phyloP scores from a whole-genome alignment of 805 yeast genomes.

The Pichia ethanolica region DNA sequence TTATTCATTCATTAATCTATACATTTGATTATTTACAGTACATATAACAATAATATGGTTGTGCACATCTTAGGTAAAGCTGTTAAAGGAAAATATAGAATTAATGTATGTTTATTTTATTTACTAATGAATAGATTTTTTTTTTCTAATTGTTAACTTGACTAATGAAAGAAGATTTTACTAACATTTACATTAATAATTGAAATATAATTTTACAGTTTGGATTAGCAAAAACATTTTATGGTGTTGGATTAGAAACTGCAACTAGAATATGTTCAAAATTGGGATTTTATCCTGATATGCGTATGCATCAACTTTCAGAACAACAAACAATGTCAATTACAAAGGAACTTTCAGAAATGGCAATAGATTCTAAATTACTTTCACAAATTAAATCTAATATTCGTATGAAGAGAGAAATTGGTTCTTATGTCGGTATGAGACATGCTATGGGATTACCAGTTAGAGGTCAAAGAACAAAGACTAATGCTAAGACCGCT shows the following conservation, averaged over 20 bases:
- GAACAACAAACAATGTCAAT: conserved; percentile 83
- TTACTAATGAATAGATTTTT: too few species aligned
- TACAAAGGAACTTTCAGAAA: conserved; percentile 77
- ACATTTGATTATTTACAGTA: neutral
- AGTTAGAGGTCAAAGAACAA: conserved; percentile 85
- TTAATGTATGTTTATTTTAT: conserved; percentile 22
- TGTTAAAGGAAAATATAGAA: conserved; percentile 34
- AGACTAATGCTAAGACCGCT: conserved; percentile 87
- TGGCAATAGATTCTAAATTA: conserved; percentile 77
- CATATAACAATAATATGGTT: conserved; percentile 30
- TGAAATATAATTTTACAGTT: conserved; percentile 10
- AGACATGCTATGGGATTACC: conserved; percentile 83
- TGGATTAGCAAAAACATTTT: conserved; percentile 75
- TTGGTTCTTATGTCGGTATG: conserved; percentile 81
- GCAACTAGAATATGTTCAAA: conserved; percentile 77
- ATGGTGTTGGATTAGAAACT: conserved; percentile 74
- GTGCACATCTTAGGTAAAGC: conserved; percentile 48
- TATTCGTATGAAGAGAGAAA: conserved; percentile 68
- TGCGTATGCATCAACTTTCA: conserved; percentile 88
- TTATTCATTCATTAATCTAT: neutral
- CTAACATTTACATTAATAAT: neutral
- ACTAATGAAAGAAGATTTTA: neutral
- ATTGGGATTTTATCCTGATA: conserved; percentile 83
- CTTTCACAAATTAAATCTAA: conserved; percentile 69
- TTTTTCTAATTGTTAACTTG: too few species aligned